Percentiles rank a stretch among this genome's conserved stretches.
Conservation (phyloP, 148 eudicot genomes). For the Rhododendron griersonianum region DNA sequence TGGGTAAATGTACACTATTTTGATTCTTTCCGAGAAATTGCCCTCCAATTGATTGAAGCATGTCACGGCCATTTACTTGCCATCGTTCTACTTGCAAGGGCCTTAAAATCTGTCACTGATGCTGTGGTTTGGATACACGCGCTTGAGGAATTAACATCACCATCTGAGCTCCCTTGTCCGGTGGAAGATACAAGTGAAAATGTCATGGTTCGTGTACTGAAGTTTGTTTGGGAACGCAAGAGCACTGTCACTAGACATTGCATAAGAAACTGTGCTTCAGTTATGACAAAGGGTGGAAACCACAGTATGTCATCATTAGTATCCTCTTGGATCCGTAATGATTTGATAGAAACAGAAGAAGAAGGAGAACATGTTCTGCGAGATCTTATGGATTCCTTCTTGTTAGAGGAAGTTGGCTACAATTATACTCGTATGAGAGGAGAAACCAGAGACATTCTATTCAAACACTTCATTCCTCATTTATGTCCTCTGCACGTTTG, state of each 20-base stretch:
- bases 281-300: not conserved
- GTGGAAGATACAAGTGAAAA: not conserved
- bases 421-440: not conserved
- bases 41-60: not conserved
- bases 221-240: not conserved
- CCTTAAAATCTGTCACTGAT: not conserved
- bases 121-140: not conserved
- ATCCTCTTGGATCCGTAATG: not conserved
- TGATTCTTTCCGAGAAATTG: not conserved
- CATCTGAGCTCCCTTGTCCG: not conserved
- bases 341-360: not conserved
- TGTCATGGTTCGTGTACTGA: conserved; percentile 2
- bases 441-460: not conserved
- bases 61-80: conserved; percentile 4
- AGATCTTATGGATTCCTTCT: conserved; percentile 6
- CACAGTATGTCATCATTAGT: not conserved
- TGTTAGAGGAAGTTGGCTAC: not conserved
- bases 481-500: not conserved
- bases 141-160: not conserved
- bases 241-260: not conserved
- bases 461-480: not conserved
- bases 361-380: not conserved
- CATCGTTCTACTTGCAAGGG: not conserved
- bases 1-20: not conserved
- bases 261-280: not conserved